Base-by-base conservation (phyloP, 148 eudicot species). In the Spergularia marina region DNA sequence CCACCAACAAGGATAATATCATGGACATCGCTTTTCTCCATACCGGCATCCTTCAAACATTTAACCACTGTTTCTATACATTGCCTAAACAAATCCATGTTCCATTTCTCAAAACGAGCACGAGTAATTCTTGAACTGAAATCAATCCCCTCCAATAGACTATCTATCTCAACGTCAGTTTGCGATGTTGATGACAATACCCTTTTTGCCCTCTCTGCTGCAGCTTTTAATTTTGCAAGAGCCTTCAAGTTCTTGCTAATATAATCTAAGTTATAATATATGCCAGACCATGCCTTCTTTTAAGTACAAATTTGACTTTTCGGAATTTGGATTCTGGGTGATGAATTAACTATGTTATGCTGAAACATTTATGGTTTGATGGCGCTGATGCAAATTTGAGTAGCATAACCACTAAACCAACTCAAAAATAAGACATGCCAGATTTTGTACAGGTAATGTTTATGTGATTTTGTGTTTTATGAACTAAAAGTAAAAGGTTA, bases 11-110 rank as follows among this genome's bases (percentile, higher is more conserved):
- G 73, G 0, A 70, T 58, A 11, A 70, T 12, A 21, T 70, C 59
- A 53, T 70, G 14, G 21, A 70, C 73, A 18, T 53, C n/a, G 21
- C 59, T 12, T 13, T 51, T 70, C 20, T 70, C 40, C 59, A 70
- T 70, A 39, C 52, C 52, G 6, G 73, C 59, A 21, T 70, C 56
- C 8, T 25, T 49, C 58, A 70, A 70, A 10, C 73, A 70, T 55
- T 70, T 52, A 8, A 18, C 41, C 15, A 53, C 73, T 2, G 15
- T 13, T 0, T 70, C 73, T 4, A 70, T 70, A 53, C 73, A 70
- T 16, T 70, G 21, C 14, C 53, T 49, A 36, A 70, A 70, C 56
- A 52, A 52, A 12, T 70, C 58, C 39, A 23, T 53, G 14, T 70
- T 70, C n/a, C 52, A 13, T 5, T 10, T 25, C 58, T 70, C 73